These are phyloP conservation scores for Rhodamnia argentea DNA, from an alignment of 345 rosid species.

Conservation along the genomic window DNA sequence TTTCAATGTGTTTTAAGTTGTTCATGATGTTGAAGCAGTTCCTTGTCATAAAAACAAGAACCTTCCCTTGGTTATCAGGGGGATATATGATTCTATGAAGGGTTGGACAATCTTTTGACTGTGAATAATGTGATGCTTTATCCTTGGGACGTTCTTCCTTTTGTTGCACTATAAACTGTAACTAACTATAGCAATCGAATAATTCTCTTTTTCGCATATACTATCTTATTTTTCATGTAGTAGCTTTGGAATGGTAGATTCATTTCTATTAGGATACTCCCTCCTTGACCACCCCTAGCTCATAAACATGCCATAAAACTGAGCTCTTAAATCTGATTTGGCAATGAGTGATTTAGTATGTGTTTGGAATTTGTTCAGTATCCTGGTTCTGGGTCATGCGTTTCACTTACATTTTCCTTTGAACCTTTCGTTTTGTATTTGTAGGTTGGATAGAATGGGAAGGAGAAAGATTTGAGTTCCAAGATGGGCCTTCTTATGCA, in stretches of 20 bases:
- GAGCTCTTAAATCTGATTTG: neutral
- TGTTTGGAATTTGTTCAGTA: neutral
- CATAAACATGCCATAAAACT: neutral
- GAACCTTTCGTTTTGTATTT: constrained; percentile 6
- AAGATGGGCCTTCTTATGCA: constrained; percentile 87
- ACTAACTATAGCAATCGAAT: neutral
- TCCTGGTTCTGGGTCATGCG: neutral
- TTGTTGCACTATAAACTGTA: neutral
- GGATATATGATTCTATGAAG: neutral
- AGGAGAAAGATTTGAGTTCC: constrained; percentile 78
- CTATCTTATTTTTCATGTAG: neutral
- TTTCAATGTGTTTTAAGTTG: neutral
- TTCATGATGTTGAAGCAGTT: neutral
- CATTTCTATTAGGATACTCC: neutral
- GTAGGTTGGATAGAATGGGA: constrained; percentile 99
- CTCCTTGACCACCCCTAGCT: neutral
- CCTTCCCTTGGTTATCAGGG: neutral
- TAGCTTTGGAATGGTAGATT: neutral
- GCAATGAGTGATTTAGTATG: neutral
- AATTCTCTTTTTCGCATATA: neutral
- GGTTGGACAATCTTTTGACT: neutral
- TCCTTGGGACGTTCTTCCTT: neutral
- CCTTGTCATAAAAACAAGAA: neutral
- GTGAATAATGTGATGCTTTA: neutral
- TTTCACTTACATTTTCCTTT: neutral